phyloP scores from a whole-genome alignment of 345 rosid species.

The Citrus maxima region DNA sequence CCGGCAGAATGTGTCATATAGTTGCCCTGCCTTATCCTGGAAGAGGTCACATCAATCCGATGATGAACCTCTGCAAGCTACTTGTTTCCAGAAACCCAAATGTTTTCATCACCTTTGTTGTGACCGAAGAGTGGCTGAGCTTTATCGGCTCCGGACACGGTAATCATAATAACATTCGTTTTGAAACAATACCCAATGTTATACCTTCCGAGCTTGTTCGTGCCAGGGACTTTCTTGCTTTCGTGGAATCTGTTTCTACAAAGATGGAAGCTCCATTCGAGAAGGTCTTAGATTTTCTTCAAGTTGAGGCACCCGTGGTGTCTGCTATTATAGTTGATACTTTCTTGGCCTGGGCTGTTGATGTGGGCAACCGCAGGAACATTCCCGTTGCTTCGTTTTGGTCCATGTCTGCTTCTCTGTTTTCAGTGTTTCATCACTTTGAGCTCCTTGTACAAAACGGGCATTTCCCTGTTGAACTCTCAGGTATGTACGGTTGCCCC shows the following conservation, averaged over 20 bases:
- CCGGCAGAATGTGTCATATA: conserved; percentile 28
- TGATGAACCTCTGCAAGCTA: conserved; percentile 60
- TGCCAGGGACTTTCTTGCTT: conserved; percentile 31
- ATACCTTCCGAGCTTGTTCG: conserved; percentile 47
- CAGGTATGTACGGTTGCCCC: neutral
- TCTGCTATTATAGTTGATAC: conserved; percentile 26
- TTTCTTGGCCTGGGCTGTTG: conserved; percentile 28
- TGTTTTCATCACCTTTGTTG: conserved; percentile 49
- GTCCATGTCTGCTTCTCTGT: conserved; percentile 31
- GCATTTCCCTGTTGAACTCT: conserved; percentile 13
- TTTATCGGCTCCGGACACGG: conserved; percentile 33
- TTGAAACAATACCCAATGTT: conserved; percentile 44
- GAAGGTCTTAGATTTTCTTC: conserved; percentile 29
- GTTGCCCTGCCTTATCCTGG: conserved; percentile 70
- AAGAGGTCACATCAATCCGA: conserved; percentile 71
- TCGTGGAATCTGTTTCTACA: conserved; percentile 35
- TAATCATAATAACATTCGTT: conserved; percentile 30
- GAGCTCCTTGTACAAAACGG: conserved; percentile 15
- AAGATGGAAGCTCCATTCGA: conserved; percentile 52
- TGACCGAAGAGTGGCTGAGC: conserved; percentile 73
- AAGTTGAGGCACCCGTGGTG: conserved; percentile 20
- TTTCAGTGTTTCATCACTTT: conserved; percentile 28
- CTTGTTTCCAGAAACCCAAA: conserved; percentile 32
- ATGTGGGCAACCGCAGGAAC: conserved; percentile 31
- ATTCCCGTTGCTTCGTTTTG: conserved; percentile 38